Base-by-base conservation (phyloP, 768 basidiomycete species). In the Hericium rajendrae region DNA sequence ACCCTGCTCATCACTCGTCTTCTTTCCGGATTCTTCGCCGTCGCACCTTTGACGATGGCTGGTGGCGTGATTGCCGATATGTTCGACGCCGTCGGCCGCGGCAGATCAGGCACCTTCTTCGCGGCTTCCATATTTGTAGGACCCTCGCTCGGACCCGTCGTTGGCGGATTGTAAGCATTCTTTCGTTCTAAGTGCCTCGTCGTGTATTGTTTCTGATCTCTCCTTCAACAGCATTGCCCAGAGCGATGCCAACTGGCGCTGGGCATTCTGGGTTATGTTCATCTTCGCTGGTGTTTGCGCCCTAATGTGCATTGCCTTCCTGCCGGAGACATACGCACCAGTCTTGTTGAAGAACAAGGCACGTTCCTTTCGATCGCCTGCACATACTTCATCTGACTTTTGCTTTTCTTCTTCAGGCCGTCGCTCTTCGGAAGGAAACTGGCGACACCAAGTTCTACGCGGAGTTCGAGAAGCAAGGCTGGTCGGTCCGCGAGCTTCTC, bases 211-310 rank as follows among this genome's bases (percentile, higher is more conserved):
- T 32, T 32, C 12, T 13, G 26, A 38, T 49, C 15, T 9, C 18
- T 18, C n/a, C 9, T 15, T 37, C 2, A 26, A 26, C 48, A 58
- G 57, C 53, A 38, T 58, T 18, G 48, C 38, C 6, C 22, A 28
- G 13, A 57, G 53, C 53, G 41, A 62, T 62, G 50, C 46, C 22
- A 54, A 43, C 26, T 67, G 65, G 65, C 53, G 65, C 13, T 67
- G 66, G 66, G 51, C 66, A 16, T 67, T 65, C 53, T 67, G 66
- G 66, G 56, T 64, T 22, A 56, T 65, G 59, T 57, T 66, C 26
- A 59, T 67, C 13, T 64, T 66, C 50, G 62, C 65, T 4, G 65
- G 55, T 2, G 41, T 55, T 1, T 62, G 58, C 52, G 51, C 51
- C 38, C 18, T 60, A 37, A 3, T 56, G 5, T 51, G 57, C 10